Conservation (phyloP, 2,329 filamentous ascomycete species). For the Furcasterigmium furcatum region DNA sequence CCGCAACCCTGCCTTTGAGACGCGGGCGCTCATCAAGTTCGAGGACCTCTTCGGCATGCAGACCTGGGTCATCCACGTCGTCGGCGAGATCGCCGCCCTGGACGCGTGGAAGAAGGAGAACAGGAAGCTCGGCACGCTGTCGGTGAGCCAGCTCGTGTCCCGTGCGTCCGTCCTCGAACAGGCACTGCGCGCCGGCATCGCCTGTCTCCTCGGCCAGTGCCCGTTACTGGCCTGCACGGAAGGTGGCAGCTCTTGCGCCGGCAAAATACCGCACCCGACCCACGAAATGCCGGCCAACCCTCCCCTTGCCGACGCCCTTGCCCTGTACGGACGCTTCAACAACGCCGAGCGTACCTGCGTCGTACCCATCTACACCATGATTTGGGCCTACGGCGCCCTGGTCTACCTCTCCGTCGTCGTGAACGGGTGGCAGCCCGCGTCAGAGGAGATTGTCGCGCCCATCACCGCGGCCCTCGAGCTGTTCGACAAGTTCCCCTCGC, state of each 20-base stretch:
- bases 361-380: conserved; percentile 20
- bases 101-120: conserved; percentile 52
- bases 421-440: conserved; percentile 47
- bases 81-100: conserved; percentile 51
- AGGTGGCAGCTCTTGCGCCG: not conserved
- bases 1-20: conserved; percentile 7
- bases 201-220: conserved; percentile 12
- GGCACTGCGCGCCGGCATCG: conserved; percentile 13
- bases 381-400: conserved; percentile 46
- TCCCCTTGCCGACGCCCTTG: conserved; percentile 4
- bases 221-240: conserved; percentile 9
- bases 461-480: conserved; percentile 26
- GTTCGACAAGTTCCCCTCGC: conserved; percentile 25
- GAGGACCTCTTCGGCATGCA: conserved; percentile 31
- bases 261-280: conserved; percentile 17
- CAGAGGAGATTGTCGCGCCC: conserved; percentile 31
- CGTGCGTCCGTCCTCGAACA: conserved; percentile 10
- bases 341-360: not conserved
- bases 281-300: conserved; percentile 6
- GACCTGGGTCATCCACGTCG: conserved; percentile 53
- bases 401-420: conserved; percentile 46
- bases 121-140: conserved; percentile 37
- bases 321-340: conserved; percentile 6
- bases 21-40: conserved; percentile 29
- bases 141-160: conserved; percentile 39